Evolutionary conservation across 192 early-diverging fungal species (phyloP), one percentile per base, ranked within the genome.

Genomic region (Umbelopsis isabellina): DNA sequence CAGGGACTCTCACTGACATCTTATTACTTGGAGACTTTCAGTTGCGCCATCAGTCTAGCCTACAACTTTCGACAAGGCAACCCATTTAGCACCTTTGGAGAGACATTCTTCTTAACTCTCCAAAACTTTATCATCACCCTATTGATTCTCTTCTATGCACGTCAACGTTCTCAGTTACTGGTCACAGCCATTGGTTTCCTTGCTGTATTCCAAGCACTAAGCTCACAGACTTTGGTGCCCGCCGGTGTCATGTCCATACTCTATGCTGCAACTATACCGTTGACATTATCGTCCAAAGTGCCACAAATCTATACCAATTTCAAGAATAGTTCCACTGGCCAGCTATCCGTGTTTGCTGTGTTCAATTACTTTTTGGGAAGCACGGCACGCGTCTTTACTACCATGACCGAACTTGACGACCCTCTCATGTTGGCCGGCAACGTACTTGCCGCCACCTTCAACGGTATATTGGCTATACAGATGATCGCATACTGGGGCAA

Each of bases 291-390:
- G 12, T 91, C 91, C 65, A 92, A 95, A 75, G 80, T 97, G 8
- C 97, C 97, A 30, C 97, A 99, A 81, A 95, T 98, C 44, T 85
- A 84, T 53, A 83, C 87, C 65, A 99, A 95, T 81, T 91, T 89
- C 72, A 83, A 82, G 58, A 94, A 93, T 77, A 82, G 87, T 30
- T 91, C 87, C 58, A 97, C 96, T 15, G 97, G 97, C 20, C 93
- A 95, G 75, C 80, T 99, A 12, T 95, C 95, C 33, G 90, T 90
- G 10, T 91, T 99, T 78, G 92, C 97, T 0, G 87, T 94, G 16
- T 87, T 93, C 73, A 91, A 96, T 75, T 95, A 94, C 72, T 94
- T 93, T 75, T 79, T 91, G 22, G 97, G 97, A 41, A 87, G 88
- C 6, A 82, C 89, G 1, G 97, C 96, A 4, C 87, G 97, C 65